These are phyloP conservation scores for Clarireedia monteithiana DNA, from an alignment of 2,329 filamentous ascomycete species.

Conservation along the genomic window DNA sequence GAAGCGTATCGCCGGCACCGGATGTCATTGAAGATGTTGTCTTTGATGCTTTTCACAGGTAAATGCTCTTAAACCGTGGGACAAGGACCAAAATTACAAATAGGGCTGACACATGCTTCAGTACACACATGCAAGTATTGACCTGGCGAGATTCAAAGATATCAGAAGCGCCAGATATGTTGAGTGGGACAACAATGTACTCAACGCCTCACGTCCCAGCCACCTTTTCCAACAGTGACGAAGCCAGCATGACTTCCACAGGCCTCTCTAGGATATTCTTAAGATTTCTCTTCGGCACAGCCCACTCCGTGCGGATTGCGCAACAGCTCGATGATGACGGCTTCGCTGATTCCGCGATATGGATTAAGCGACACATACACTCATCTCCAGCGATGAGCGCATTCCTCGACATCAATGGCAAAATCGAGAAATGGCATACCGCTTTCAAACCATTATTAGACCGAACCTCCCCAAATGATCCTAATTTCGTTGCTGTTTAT, in stretches of 20 bases:
- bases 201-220: not conserved
- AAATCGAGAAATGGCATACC: constrained; percentile 1
- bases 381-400: not conserved
- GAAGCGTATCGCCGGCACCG: not conserved
- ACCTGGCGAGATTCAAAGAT: not conserved
- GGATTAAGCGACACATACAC: not conserved
- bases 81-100: not conserved
- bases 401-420: not conserved
- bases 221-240: not conserved
- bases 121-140: constrained; percentile 1
- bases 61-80: not conserved
- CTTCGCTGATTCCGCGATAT: not conserved
- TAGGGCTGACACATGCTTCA: not conserved
- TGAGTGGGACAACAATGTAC: constrained; percentile 1
- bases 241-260: not conserved
- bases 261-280: not conserved
- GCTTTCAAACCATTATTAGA: not conserved
- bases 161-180: not conserved
- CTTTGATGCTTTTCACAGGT: constrained; percentile 1
- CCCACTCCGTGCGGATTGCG: not conserved
- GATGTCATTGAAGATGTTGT: constrained; percentile 3
- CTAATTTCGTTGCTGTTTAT: not conserved
- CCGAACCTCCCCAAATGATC: not conserved
- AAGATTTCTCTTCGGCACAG: not conserved
- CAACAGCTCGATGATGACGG: not conserved